These are phyloP conservation scores for Amorphotheca resinae DNA, from an alignment of 495 filamentous ascomycete genomes.

Conservation along the genomic window DNA sequence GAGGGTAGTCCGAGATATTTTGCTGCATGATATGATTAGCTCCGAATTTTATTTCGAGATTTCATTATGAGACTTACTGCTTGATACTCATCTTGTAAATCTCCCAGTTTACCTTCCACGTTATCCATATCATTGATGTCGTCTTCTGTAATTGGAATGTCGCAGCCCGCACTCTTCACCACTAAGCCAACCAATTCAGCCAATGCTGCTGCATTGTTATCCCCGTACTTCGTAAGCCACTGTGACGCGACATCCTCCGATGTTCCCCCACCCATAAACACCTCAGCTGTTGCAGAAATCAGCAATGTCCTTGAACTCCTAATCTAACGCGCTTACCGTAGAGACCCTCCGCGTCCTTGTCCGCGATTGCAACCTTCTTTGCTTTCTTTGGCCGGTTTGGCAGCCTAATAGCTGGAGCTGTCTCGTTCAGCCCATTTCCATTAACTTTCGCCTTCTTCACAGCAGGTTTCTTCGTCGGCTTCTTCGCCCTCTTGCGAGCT, in stretches of 20 bases:
- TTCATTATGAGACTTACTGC: slow-evolving; percentile 32
- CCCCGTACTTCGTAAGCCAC: slow-evolving; percentile 66
- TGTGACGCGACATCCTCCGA: slow-evolving; percentile 65
- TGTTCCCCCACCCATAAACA: slow-evolving; percentile 60
- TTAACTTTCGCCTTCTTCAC: slow-evolving; percentile 68
- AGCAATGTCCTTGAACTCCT: slow-evolving; percentile 1
- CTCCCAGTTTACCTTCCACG: slow-evolving; percentile 49
- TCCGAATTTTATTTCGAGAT: slow-evolving; percentile 11
- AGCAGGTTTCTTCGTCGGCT: slow-evolving; percentile 41
- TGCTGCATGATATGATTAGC: slow-evolving; percentile 28
- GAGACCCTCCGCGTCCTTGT: slow-evolving; percentile 49
- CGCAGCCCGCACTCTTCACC: slow-evolving; percentile 68
- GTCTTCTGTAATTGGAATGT: slow-evolving; percentile 55
- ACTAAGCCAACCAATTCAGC: slow-evolving; percentile 83
- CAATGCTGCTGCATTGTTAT: slow-evolving; percentile 53
- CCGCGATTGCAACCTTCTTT: slow-evolving; percentile 34
- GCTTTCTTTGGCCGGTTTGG: slow-evolving; percentile 51
- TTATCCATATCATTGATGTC: slow-evolving; percentile 83
- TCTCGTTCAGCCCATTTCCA: slow-evolving; percentile 30
- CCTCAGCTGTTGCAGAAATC: slow-evolving; percentile 42
- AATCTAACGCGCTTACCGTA: slow-evolving; percentile 46
- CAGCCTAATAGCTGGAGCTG: slow-evolving; percentile 36
- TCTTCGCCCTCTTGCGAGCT: slow-evolving; percentile 28
- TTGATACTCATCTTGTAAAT: slow-evolving; percentile 73
- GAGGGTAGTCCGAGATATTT: slow-evolving; percentile 80